Evolutionary conservation across 2,329 filamentous ascomycete genomes (phyloP).

Genomic region (Bertia moriformis): DNA sequence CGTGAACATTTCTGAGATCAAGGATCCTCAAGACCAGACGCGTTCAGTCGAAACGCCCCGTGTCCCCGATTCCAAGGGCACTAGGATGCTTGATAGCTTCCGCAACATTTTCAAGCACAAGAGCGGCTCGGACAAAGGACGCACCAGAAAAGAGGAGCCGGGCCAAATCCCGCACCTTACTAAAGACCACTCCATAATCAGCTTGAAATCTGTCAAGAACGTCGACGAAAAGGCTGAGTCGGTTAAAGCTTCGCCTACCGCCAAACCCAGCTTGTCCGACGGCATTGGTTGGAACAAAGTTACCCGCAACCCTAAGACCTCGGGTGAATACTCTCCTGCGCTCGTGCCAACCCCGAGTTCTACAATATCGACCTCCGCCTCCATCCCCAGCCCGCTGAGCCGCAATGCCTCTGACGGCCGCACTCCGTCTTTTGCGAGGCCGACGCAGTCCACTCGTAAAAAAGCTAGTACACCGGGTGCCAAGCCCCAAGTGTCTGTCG

Average conservation of each 20-base stretch:
- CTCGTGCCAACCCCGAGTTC: neutral
- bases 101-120: constrained; percentile 1
- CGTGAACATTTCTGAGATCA: neutral
- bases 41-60: neutral
- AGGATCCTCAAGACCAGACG: neutral
- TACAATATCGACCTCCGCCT: too few species aligned
- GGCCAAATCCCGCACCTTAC: too few species aligned
- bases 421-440: neutral
- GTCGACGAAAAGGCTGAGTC: neutral
- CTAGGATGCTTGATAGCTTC: neutral
- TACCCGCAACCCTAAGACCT: neutral
- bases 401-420: too few species aligned
- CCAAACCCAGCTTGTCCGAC: neutral
- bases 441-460: neutral
- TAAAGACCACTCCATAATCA: too few species aligned
- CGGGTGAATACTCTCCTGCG: neutral
- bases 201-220: too few species aligned
- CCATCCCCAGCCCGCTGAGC: too few species aligned
- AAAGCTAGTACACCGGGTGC: neutral
- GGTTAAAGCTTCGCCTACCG: neutral
- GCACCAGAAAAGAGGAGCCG: neutral
- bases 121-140: neutral
- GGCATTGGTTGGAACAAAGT: neutral
- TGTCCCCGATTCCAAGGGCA: neutral
- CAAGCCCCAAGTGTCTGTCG: neutral